A percentile compares a stretch with the other conserved stretches of the same genome.
These are phyloP conservation scores for Mycogone perniciosa DNA, from an alignment of 2,329 filamentous ascomycete genomes.

Conservation along the genomic window DNA sequence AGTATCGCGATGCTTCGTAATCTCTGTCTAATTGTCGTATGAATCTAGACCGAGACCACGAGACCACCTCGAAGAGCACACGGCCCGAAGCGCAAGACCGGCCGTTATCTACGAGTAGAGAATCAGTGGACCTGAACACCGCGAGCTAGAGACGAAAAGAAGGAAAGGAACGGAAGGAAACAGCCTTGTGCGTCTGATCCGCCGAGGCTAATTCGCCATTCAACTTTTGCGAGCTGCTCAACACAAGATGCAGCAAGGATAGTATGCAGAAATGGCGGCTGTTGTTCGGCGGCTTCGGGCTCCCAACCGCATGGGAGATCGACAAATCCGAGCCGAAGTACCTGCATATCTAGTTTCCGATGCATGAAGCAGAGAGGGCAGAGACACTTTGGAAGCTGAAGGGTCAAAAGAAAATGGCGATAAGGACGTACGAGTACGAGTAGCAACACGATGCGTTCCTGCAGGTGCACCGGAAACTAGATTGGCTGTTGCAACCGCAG, in stretches of 20 bases:
- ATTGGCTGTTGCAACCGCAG: too few species aligned
- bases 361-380: too few species aligned
- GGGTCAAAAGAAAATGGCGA: too few species aligned
- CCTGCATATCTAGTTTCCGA: background rate
- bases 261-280: background rate
- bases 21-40: too few species aligned
- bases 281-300: conserved; percentile 10
- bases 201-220: too few species aligned
- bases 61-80: background rate
- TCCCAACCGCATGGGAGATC: background rate
- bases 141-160: background rate
- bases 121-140: background rate
- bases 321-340: background rate
- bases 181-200: background rate
- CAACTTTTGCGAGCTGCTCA: too few species aligned
- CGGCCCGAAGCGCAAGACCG: background rate
- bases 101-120: background rate
- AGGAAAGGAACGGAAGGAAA: background rate
- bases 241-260: too few species aligned
- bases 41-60: background rate
- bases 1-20: too few species aligned
- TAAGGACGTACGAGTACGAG: too few species aligned
- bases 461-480: too few species aligned
- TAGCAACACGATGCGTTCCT: too few species aligned
- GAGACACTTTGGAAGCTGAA: too few species aligned